Conservation (phyloP, 2,329 filamentous ascomycete genomes). For the Zymoseptoria brevis region DNA sequence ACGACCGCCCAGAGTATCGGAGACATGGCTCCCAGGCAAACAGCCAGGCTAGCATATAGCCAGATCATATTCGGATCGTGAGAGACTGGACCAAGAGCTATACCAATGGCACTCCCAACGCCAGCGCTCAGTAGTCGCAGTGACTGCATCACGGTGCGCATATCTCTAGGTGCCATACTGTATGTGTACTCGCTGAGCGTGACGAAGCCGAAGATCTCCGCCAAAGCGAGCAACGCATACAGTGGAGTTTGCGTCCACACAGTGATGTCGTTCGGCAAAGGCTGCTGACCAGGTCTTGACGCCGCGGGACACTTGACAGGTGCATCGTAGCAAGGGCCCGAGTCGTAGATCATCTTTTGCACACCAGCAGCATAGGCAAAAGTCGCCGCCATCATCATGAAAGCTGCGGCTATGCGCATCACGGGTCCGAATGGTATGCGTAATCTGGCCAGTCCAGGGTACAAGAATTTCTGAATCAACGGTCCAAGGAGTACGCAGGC, state of each 20-base stretch:
- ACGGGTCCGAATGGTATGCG: conserved; percentile 40
- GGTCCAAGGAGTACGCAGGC: conserved; percentile 8
- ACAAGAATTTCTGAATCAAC: conserved; percentile 3
- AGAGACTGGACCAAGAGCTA: conserved; percentile 26
- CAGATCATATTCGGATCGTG: conserved; percentile 8
- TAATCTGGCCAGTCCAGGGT: conserved; percentile 29
- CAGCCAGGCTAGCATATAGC: conserved; percentile 7
- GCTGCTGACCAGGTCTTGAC: conserved; percentile 3
- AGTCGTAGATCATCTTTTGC: conserved; percentile 29
- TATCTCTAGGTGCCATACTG: conserved; percentile 35
- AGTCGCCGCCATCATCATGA: conserved; percentile 7
- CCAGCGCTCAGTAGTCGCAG: conserved; percentile 29
- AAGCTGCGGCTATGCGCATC: conserved; percentile 15
- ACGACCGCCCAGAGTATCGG: too few relatives aligned
- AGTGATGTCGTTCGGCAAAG: conserved; percentile 27
- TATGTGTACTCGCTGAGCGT: conserved; percentile 40
- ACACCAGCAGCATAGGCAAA: conserved; percentile 4
- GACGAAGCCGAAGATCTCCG: conserved; percentile 38
- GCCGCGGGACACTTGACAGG: conserved; percentile 28
- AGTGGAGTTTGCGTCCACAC: conserved; percentile 36
- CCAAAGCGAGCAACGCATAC: conserved; percentile 34
- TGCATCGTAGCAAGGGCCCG: conserved; percentile 26
- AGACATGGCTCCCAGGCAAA: too few relatives aligned
- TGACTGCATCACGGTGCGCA: conserved; percentile 34
- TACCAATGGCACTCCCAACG: conserved; percentile 26